These are phyloP conservation scores for Pythium phragmiticola DNA, from an alignment of 352 stramenopile species.

Conservation along the genomic window DNA sequence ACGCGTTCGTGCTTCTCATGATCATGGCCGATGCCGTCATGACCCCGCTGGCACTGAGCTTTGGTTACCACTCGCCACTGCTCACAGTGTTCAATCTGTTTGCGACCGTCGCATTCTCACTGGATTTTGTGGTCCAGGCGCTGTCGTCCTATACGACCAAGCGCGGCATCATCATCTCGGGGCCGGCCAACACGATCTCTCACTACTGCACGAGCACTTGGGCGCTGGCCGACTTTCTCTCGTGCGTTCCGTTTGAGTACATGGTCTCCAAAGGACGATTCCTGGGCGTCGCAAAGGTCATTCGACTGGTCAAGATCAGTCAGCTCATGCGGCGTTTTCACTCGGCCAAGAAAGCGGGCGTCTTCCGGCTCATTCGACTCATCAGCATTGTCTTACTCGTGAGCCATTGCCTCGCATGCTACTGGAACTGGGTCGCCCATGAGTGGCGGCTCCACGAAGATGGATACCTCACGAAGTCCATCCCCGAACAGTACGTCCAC, in stretches of 20 bases:
- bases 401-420: constrained; percentile 58
- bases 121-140: constrained; percentile 61
- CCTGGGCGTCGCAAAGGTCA: constrained; percentile 63
- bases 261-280: constrained; percentile 39
- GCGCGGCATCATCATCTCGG: constrained; percentile 50
- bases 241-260: constrained; percentile 67
- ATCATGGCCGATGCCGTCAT: constrained; percentile 61
- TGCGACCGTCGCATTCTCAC: constrained; percentile 48
- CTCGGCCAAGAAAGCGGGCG: constrained; percentile 62
- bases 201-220: constrained; percentile 64
- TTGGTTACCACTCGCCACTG: constrained; percentile 34
- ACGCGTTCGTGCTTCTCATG: constrained; percentile 46
- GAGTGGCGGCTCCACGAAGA: constrained; percentile 44
- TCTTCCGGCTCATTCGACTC: constrained; percentile 53
- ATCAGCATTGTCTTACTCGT: constrained; percentile 57
- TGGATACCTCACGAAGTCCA: constrained; percentile 26
- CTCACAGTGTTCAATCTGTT: constrained; percentile 33
- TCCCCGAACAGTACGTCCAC: constrained; percentile 47
- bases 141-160: constrained; percentile 59
- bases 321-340: constrained; percentile 53
- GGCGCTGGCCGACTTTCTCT: constrained; percentile 60
- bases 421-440: constrained; percentile 55
- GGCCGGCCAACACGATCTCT: constrained; percentile 31
- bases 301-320: constrained; percentile 64
- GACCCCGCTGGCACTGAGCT: constrained; percentile 55